Base-by-base conservation (phyloP, 495 filamentous ascomycete species). In the Neurospora sp. region DNA sequence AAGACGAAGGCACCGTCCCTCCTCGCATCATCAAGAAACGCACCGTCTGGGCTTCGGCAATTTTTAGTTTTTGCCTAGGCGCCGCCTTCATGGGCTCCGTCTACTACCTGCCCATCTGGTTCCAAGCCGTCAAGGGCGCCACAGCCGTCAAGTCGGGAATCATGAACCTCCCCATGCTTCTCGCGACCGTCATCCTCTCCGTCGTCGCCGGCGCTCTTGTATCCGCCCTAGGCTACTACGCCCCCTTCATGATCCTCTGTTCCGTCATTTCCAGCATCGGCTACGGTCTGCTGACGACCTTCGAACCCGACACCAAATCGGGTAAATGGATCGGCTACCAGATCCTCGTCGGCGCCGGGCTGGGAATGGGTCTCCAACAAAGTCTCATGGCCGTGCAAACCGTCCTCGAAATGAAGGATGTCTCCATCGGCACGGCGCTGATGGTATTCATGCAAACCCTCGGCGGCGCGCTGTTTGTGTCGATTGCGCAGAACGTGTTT, bases 61-160 rank as follows among this genome's bases (percentile, higher is more conserved):
- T 86, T 73, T 92, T 88, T 78, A 75, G 81, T 31, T 84, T 89
- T 75, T 83, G 81, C 74, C 73, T 91, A 9, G 90, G 89, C 35
- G 87, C 85, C n/a, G 79, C 86, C 0, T 92, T 93, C 81, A 88
- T 95, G 71, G 81, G 91, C n/a, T 79, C 89, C 3, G 80, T 90
- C 22, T 93, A 90, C 79, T 91, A 91, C 84, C 81, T 97, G 22
- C 93, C 94, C 0, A 91, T 95, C 75, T 97, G 91, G 91, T 96
- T 97, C 85, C 94, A 97, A 77, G 88, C 92, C 7, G 89, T 97
- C 79, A 90, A 94, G 78, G 87, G 86, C 69, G 88, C 87, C 1
- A 83, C 83, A 0, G 91, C 94, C 14, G 87, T 89, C 14, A 82
- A 87, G 42, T 93, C 91, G 0, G 94, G 94, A 27, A 91, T 96